Base-by-base conservation (phyloP, 495 filamentous ascomycete species). In the Terfezia boudieri region DNA sequence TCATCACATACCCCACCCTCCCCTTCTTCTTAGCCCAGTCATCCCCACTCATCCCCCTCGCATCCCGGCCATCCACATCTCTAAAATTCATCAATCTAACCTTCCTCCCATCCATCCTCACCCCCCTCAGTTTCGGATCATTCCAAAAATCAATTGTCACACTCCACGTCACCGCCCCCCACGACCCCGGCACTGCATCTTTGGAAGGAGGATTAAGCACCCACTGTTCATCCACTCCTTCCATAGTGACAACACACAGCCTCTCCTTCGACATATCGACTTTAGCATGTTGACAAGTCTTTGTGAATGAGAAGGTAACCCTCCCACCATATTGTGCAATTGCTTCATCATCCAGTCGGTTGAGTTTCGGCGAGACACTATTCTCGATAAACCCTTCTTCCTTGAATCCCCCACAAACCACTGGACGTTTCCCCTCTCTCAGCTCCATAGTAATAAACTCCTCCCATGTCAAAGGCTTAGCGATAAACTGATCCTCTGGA, bases 101-200 rank as follows among this genome's bases (percentile, higher is more conserved):
- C 46, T 56, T 58, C 14, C 60, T 67, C 12, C 63, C 66, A 17
- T 59, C 60, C 32, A 55, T 67, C 17, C 61, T 57, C 52, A 61
- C 54, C 9, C 53, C 50, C 6, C 54, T 57, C 16, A 57, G 55
- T 26, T 59, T 59, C 51, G 53, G 35, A 9, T 52, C 48, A 4
- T 48, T 36, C n/a, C 62, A 58, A 9, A 65, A 55, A 20, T 57
- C 55, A 11, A 65, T 17, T 9, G 60, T 57, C 10, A 64, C 32
- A 1, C 58, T 49, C 22, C 59, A 57, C 23, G 63, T 55, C 1
- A 56, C 56, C 11, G 54, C 53, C 14, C 46, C 36, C 14, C 16
- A 38, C 1, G 53, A 55, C 0, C 12, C 14, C 22, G 8, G 26
- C 0, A 54, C 54, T 3, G 60, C 22, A 48, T 59, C 57, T 14